Percentiles rank a stretch among this genome's conserved stretches.
Conservation (phyloP, 1,139 yeast genomes). For the Lodderomyces elongisporus region DNA sequence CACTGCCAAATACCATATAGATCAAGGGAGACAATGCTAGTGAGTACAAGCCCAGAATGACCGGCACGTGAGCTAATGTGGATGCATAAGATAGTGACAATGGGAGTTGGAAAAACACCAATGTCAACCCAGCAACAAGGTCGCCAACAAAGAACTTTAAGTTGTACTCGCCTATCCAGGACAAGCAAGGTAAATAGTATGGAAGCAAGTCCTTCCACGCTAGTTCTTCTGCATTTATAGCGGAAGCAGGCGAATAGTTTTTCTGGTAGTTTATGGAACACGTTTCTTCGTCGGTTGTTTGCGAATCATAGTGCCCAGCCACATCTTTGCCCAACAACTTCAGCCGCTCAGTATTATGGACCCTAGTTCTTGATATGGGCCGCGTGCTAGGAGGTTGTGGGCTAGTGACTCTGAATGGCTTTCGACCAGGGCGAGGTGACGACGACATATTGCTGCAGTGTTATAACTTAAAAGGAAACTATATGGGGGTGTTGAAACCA, state of each 20-base stretch:
- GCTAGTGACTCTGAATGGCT: too few relatives aligned
- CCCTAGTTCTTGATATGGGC: constrained; percentile 29
- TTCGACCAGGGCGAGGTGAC: too few relatives aligned
- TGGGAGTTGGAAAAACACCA: constrained; percentile 91
- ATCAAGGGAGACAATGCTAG: constrained; percentile 79
- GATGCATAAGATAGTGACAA: constrained; percentile 85
- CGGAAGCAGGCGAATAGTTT: constrained; percentile 23
- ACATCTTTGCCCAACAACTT: constrained; percentile 17
- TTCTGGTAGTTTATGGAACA: constrained; percentile 17
- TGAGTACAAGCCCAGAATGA: constrained; percentile 78
- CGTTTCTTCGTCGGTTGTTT: constrained; percentile 11
- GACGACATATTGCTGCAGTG: too few relatives aligned
- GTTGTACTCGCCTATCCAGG: constrained; percentile 72
- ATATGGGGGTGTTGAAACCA: too few relatives aligned
- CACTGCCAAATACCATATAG: constrained; percentile 81
- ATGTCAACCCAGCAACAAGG: constrained; percentile 75
- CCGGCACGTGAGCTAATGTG: constrained; percentile 86
- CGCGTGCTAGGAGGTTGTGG: constrained; percentile 32
- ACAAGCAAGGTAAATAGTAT: constrained; percentile 75
- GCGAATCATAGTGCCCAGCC: not conserved
- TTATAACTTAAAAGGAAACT: too few relatives aligned
- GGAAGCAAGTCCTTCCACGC: constrained; percentile 36
- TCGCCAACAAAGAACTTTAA: constrained; percentile 60
- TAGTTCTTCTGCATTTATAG: constrained; percentile 19
- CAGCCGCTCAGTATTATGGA: constrained; percentile 21